Conservation (phyloP, 23 red algal genomes). For the Cyanidioschyzon merolae region DNA sequence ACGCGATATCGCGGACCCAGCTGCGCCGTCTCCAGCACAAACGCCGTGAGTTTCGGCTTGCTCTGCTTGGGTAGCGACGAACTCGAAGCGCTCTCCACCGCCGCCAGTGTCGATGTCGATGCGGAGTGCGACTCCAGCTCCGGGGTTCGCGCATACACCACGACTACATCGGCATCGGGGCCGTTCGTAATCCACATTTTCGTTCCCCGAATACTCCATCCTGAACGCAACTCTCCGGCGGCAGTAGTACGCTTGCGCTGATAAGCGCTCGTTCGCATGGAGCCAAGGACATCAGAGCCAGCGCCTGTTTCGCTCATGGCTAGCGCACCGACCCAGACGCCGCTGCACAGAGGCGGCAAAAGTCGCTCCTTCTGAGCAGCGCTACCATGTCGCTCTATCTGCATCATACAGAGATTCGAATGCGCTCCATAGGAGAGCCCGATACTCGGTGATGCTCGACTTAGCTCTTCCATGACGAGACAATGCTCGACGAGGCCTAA, state of each 20-base stretch:
- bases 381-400: slow-evolving; percentile 29
- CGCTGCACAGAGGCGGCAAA: slow-evolving; percentile 22
- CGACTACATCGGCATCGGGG: slow-evolving; percentile 35
- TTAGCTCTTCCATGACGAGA: slow-evolving; percentile 44
- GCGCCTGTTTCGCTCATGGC: slow-evolving; percentile 53
- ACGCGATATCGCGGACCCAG: slow-evolving; percentile 20
- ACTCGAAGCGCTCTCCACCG: neutral
- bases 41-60: slow-evolving; percentile 32
- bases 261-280: slow-evolving; percentile 23
- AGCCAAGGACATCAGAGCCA: slow-evolving; percentile 40
- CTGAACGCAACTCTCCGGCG: neutral
- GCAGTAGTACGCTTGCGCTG: neutral
- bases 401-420: slow-evolving; percentile 38
- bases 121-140: slow-evolving; percentile 7
- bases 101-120: too few relatives aligned
- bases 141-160: slow-evolving; percentile 39
- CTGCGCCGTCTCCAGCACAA: slow-evolving; percentile 34
- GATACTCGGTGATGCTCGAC: slow-evolving; percentile 25
- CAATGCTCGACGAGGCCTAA: slow-evolving; percentile 36
- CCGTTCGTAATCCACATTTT: slow-evolving; percentile 71
- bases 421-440: slow-evolving; percentile 48
- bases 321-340: slow-evolving; percentile 35
- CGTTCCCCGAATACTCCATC: slow-evolving; percentile 24
- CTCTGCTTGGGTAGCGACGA: neutral
- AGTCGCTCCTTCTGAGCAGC: slow-evolving; percentile 24